These are phyloP conservation scores for Phytopythium delawarense DNA, from an alignment of 352 stramenopile species.

Conservation along the genomic window DNA sequence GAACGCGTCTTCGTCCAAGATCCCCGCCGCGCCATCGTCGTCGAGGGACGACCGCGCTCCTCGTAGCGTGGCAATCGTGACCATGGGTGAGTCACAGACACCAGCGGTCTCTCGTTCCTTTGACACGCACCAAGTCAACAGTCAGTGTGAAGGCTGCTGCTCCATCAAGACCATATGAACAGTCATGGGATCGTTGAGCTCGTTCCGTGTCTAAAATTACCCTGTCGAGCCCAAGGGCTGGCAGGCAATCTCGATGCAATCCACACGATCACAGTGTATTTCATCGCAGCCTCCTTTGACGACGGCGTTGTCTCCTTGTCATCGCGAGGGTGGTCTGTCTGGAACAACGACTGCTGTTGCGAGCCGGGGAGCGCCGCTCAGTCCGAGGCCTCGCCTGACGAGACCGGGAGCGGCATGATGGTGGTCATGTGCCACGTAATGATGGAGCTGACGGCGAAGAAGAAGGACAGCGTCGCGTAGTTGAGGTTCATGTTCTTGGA, in stretches of 20 bases:
- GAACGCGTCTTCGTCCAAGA: background rate
- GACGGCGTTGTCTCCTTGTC: background rate
- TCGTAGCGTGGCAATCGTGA: background rate
- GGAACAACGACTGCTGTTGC: background rate
- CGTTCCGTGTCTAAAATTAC: slow-evolving; percentile 1
- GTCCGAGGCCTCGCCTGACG: background rate
- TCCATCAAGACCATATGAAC: background rate
- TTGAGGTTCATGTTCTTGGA: slow-evolving; percentile 51
- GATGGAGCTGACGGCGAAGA: slow-evolving; percentile 65
- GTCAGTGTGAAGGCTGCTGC: background rate
- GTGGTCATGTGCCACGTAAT: slow-evolving; percentile 52
- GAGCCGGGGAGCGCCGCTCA: background rate
- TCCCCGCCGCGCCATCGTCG: background rate
- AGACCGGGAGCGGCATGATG: slow-evolving; percentile 14
- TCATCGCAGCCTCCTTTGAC: background rate
- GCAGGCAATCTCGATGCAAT: background rate
- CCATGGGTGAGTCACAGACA: background rate
- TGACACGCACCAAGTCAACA: background rate
- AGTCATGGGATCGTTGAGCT: background rate
- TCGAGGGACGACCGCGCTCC: background rate
- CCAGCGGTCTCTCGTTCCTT: background rate
- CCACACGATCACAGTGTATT: background rate
- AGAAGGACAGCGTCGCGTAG: slow-evolving; percentile 73
- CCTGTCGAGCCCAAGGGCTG: background rate
- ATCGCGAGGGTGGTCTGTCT: background rate